Base-by-base conservation (phyloP, 306 rosid genomes). In the Lathyrus oleraceus region DNA sequence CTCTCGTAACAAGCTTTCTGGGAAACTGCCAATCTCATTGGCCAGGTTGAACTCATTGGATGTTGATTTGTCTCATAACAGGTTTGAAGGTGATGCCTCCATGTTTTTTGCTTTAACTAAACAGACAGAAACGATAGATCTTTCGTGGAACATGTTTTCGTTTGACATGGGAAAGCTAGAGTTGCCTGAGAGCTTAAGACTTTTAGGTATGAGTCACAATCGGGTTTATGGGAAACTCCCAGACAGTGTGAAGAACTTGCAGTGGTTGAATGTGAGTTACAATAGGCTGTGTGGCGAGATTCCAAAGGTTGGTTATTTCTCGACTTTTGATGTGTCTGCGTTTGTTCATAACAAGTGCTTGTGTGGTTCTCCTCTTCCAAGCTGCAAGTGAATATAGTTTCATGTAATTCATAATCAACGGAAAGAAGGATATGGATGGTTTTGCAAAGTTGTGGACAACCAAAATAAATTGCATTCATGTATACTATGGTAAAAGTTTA, bases 261-360 rank as follows among this genome's bases (percentile, higher is more conserved):
- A 57, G 11, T 52, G 21, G 12, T 39, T 87, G 27, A 85, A 87
- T 39, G 87, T 82, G 23, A 85, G 92, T 47, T 87, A 82, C 47
- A 87, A 82, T 63, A 67, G 83, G 44, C 42, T 87, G 15, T 87
- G 89, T 10, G 89, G 87, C 19, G 63, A 74, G 47, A 85, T 87
- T 82, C 85, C 87, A 10, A 47, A 39, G 11, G 85, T 27, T 27
- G 30, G 5, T 3, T 27, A 3, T 3, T 27, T 27, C 5, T 27
- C 30, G 30, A 27, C 4, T 3, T 27, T 27, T 27, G 30, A 27
- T 4, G 30, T 4, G 5, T 27, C 30, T 27, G 4, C 30, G 30
- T 27, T 30, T 43, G 32, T 11, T 16, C 87, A 85, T 70, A 87
- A 85, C 62, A 59, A 66, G 28, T 87, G 92, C 49, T 77, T 87